Evolutionary conservation across 768 basidiomycete genomes (phyloP), one percentile per base, ranked within the genome.

Genomic region (Rhizopogon vinicolor): DNA sequence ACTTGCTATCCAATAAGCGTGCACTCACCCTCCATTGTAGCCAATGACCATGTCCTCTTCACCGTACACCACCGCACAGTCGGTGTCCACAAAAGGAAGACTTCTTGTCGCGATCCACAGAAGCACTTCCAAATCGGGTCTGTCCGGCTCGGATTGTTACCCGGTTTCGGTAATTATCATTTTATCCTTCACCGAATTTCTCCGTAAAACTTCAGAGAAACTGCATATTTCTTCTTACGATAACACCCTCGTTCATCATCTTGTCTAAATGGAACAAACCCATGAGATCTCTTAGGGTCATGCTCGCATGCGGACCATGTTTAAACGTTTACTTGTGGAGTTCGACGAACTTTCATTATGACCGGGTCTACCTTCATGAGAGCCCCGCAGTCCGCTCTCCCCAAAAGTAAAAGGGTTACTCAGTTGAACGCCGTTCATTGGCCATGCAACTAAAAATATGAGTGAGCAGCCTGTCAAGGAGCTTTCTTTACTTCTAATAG

Each of bases 91-190:
- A 56, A 40, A 39, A 16, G 54, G 57, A 14, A 43, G 33, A 12
- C 13, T 50, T 58, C 57, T 16, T 7, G 10, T 9, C 5, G 41
- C 19, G 57, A 58, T 58, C 54, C 57, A 28, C 57, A 55, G 19
- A 28, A 37, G 2, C 12, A 19, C 22, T 22, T 37, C 6, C 49
- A 2, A 22, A 18, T 35, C 51, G 7, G 14, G 54, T 5, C 5
- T 1, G 22, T n/a, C 45, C 53, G 48, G 50, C 16, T 2, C 19
- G 39, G n/a, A 10, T 29, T 29, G 50, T n/a, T 46, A 25, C 16
- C 45, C 52, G 39, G 31, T 28, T 52, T 25, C 44, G 52, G 19
- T 7, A 3, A 29, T 44, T 28, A 22, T 18, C 6, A 13, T 12
- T 42, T 42, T 52, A 35, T 18, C n/a, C 5, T 10, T 42, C 41